A percentile compares a stretch with the other conserved stretches of the same genome.
phyloP scores from a whole-genome alignment of 192 early-diverging fungal genomes.

The Anaeromyces robustus region DNA sequence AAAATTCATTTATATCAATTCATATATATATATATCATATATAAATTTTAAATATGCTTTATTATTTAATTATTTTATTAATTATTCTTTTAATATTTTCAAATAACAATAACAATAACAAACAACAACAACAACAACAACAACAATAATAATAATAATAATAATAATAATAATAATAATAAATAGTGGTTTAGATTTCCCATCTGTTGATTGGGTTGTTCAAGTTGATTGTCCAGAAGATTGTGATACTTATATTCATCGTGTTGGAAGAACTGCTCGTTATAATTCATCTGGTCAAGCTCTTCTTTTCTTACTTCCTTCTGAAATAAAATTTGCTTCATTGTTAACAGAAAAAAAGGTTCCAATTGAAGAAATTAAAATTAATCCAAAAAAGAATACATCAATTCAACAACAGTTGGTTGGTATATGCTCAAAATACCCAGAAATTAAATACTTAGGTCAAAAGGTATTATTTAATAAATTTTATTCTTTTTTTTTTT shows the following conservation, averaged over 20 bases:
- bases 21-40: too few relatives aligned
- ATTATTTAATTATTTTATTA: too few relatives aligned
- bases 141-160: neutral
- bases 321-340: constrained; percentile 70
- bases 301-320: constrained; percentile 73
- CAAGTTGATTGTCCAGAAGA: constrained; percentile 96
- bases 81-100: too few relatives aligned
- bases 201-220: constrained; percentile 96
- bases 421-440: constrained; percentile 77
- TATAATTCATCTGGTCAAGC: constrained; percentile 77
- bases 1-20: too few relatives aligned
- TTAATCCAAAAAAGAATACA: constrained; percentile 68
- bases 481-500: too few relatives aligned
- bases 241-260: constrained; percentile 91
- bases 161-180: neutral
- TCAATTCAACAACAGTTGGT: constrained; percentile 70
- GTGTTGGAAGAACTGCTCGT: constrained; percentile 93
- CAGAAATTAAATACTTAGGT: constrained; percentile 91
- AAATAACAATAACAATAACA: too few relatives aligned
- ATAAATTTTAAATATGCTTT: too few relatives aligned
- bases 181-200: constrained; percentile 80
- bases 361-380: constrained; percentile 75
- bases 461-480: constrained; percentile 77
- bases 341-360: constrained; percentile 59
- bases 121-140: neutral